Base-by-base conservation (phyloP, 495 filamentous ascomycete species). In the Pyronema omphalodes region DNA sequence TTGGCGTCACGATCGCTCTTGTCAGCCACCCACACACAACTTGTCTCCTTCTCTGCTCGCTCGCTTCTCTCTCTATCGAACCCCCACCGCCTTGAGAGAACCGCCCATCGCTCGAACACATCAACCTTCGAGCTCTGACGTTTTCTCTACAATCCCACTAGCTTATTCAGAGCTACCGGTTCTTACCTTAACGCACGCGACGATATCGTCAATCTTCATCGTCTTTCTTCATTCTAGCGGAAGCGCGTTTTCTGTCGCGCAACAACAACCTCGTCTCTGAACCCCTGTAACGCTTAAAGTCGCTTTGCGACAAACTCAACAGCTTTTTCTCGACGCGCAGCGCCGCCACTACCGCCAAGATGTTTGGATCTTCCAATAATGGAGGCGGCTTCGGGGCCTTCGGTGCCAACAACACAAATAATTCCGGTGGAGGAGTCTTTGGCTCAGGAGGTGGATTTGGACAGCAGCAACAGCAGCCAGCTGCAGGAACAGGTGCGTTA, bases 381-480 rank as follows among this genome's bases (percentile, higher is more conserved):
- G 59, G 56, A 36, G 60, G 58, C 52, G 60, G 58, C 52, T 57
- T 60, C 40, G 68, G 70, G 44, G 72, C 71, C 33, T 74, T 82
- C 64, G 77, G 77, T 53, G 56, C 72, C 14, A 79, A 70, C 63
- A 75, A 72, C 56, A 36, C 19, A 9, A 36, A 4, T 37, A 66
- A 62, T 55, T 65, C 67, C 37, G 68, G 49, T 50, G 57, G 49
- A 44, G 66, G 72, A 60, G 72, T 73, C 63, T 79, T 80, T 60
- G 77, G 77, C 57, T 67, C 71, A 61, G 72, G 73, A 65, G 72
- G 73, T 72, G 74, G 71, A 71, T 77, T 69, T 70, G 76, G 69
- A 62, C 64, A 64, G 34, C 52, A 39, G 50, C 33, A 52, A 19
- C 52, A 44, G 29, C 52, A 54, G 37, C 52, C 44, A 36, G 35